Base-by-base conservation (phyloP, 495 filamentous ascomycete species). In the Penicillium coffeae region DNA sequence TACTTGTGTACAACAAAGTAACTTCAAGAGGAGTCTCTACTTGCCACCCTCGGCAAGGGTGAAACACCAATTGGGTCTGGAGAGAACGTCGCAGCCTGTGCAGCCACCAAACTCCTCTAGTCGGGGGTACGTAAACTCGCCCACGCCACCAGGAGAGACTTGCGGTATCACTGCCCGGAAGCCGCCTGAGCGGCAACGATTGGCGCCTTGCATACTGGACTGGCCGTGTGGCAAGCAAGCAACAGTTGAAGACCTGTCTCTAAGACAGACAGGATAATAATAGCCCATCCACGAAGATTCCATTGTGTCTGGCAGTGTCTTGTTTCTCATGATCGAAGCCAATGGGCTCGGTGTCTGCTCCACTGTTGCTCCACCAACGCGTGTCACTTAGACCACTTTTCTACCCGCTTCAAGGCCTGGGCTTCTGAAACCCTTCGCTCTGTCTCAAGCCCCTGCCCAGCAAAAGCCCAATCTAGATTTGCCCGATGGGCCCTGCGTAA, bases 291-390 rank as follows among this genome's bases (percentile, higher is more conserved):
- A 62, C 59, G 59, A 49, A 50, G 52, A 55, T 51, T 51, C 12
- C 14, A 30, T 30, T 30, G 25, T 30, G 25, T 30, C 25, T 30
- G 4, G 25, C 10, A 5, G 25, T 30, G 25, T 30, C 25, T 30
- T 30, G 25, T 30, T 5, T 5, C 25, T 30, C 25, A 30, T n/a
- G n/a, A 30, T 10, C 25, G 25, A 10, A 10, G 25, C 25, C 25
- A 30, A 30, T 30, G 4, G 25, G 25, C 4, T 30, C 25, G 25
- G 8, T 33, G 8, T 27, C 7, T 15, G 38, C 55, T 41, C 54
- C 55, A 52, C 50, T 27, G 43, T 44, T 42, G 60, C 36, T 45
- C 60, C 60, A 62, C 60, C 47, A 64, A 64, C 58, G 58, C 60
- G 60, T 59, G 60, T 62, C 58, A 62, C 55, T 27, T n/a, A n/a